Conservation (phyloP, 805 yeast species). For the Barnettozyma vustinii region DNA sequence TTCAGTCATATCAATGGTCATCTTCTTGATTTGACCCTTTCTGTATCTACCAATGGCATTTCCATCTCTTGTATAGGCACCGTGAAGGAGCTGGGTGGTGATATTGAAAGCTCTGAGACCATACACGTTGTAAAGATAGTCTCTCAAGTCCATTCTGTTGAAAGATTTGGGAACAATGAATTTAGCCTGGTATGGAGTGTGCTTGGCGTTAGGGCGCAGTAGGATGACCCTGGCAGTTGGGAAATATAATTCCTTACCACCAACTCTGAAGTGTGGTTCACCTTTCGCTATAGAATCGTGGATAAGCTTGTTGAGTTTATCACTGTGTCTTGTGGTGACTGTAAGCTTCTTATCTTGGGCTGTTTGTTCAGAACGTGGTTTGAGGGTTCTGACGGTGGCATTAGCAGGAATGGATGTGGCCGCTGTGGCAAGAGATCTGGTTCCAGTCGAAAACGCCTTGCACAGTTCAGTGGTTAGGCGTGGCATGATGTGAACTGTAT, state of each 20-base stretch:
- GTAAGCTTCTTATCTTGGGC: constrained; percentile 17
- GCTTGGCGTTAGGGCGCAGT: constrained; percentile 90
- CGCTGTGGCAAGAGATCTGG: constrained; percentile 20
- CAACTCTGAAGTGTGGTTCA: constrained; percentile 76
- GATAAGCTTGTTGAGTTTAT: constrained; percentile 21
- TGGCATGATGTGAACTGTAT: constrained; percentile 16
- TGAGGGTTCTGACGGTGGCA: constrained; percentile 6
- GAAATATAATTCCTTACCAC: constrained; percentile 70
- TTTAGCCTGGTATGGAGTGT: constrained; percentile 95
- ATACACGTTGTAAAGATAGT: constrained; percentile 84
- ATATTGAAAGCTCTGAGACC: constrained; percentile 86
- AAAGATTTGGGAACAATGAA: constrained; percentile 91
- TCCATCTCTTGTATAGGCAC: constrained; percentile 57
- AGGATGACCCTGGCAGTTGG: constrained; percentile 81
- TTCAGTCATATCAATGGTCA: constrained; percentile 94
- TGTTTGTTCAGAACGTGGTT: constrained; percentile 11
- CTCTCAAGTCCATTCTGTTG: constrained; percentile 91
- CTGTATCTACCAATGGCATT: constrained; percentile 64
- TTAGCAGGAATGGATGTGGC: constrained; percentile 7
- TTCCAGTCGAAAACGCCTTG: constrained; percentile 13
- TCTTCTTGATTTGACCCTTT: constrained; percentile 79
- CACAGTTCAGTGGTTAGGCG: constrained; percentile 16
- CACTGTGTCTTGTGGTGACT: constrained; percentile 22
- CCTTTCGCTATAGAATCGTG: constrained; percentile 51
- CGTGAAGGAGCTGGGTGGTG: constrained; percentile 79